Base-by-base conservation (phyloP, 352 stramenopile genomes). In the Pythium myriotylum region DNA sequence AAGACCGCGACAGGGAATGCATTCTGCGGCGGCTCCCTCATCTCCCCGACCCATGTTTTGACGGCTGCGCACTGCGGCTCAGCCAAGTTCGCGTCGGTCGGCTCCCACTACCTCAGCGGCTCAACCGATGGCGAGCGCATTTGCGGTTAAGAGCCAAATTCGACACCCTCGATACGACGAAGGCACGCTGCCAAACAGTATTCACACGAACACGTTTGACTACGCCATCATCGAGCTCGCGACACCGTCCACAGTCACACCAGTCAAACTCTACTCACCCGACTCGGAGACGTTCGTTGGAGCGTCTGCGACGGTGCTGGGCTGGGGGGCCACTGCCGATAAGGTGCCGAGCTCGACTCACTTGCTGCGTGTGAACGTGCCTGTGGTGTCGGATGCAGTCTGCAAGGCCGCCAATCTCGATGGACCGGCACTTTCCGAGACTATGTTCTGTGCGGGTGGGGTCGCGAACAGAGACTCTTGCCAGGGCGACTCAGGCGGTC, bases 361-460 rank as follows among this genome's bases (percentile, higher is more conserved):
- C 37, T 50, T 86, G 32, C 62, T 74, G 43, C 64, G 67, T 3
- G 76, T 86, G 20, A 55, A 76, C 4, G 70, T 81, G 6, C 60
- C 59, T 0, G 42, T 83, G 10, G 53, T 79, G 22, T 72, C 55
- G 19, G 77, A 86, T 46, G 39, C 54, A 2, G 22, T 71, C 3
- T 84, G 74, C 40, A 52, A 35, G 29, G 29, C 29, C 29, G 29
- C 29, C 29, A 10, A 5, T 35, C 29, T 35, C 29, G 5, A 35
- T n/a, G n/a, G n/a, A n/a, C n/a, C 29, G n/a, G n/a, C n/a, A n/a
- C n/a, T 35, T 10, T 35, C 54, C 12, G 35, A 40, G 16, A 75
- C 74, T 1, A 88, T 88, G 79, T 19, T 85, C 16, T 88, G 79
- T 24, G 73, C 79, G n/a, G 79, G 58, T 12, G 77, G 79, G 1